Base-by-base conservation (phyloP, 768 basidiomycete species). In the Leccinum aurantiacum region DNA sequence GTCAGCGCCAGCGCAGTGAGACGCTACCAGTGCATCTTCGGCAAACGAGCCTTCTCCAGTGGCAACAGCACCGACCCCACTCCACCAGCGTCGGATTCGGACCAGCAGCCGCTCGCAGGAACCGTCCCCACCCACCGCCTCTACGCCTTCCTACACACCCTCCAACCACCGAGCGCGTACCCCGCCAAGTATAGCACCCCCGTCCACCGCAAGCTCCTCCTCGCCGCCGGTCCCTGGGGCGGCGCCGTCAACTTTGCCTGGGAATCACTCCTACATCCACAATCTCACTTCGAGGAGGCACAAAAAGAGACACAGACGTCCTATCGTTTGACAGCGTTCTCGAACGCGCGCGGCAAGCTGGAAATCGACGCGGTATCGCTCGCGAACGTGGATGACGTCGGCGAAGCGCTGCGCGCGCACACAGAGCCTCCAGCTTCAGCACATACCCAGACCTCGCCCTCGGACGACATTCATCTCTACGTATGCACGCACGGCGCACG, bases 401-500 rank as follows among this genome's bases (percentile, higher is more conserved):
- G 71, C 38, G 67, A 66, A 25, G 44, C 37, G 22, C 58, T 81
- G 37, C 60, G 60, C 25, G 65, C 53, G 54, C 76, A 87, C 51
- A 66, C 63, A 37, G 66, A 62, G 13, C 78, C 60, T 25, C 27
- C 0, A 77, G 57, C 67, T 29, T 49, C 47, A 6, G 47, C 58
- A 14, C 29, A 29, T 9, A 29, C 3, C 4, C 47, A 57, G 14
- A 24, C 25, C 2, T 15, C 35, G 4, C 50, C 27, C 19, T 57
- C 58, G n/a, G 60, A 80, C 22, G 64, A 69, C 47, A 58, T 79
- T 50, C 69, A 78, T 63, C 61, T 91, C 17, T 90, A 87, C 65
- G 84, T 94, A 1, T 94, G 92, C 69, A 92, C 91, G 4, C 92
- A 94, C 69, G 85, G 83, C 5, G 78, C 82, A 44, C 80, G 91